Evolutionary conservation across 179 eudicot species (phyloP).

Genomic region (Spergularia azorica): DNA sequence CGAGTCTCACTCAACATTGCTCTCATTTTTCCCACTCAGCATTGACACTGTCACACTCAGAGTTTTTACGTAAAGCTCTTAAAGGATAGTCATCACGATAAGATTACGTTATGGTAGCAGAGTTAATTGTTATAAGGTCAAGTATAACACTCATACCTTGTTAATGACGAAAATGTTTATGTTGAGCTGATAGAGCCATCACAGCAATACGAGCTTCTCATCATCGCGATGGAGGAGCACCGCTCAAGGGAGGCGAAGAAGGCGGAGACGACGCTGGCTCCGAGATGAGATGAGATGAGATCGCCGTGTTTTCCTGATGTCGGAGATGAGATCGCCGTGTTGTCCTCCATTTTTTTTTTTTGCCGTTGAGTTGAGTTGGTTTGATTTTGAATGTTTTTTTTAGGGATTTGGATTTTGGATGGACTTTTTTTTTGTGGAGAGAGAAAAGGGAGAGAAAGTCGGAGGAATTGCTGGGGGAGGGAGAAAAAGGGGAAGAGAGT

Average conservation of each 20-base stretch:
- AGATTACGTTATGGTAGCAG: no score
- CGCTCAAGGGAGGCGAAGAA: conserved; percentile 65
- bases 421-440: background rate
- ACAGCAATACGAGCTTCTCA: no score
- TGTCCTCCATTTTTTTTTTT: conserved; percentile 39
- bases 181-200: no score
- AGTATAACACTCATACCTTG: no score
- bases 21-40: no score
- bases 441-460: conserved; percentile 4
- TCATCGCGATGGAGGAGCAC: conserved; percentile 47
- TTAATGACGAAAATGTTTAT: no score
- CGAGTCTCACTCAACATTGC: no score
- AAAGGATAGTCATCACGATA: no score
- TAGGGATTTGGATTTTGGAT: conserved; percentile 2
- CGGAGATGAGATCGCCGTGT: conserved; percentile 22
- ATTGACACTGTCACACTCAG: no score
- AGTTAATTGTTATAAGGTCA: no score
- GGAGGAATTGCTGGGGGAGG: conserved; percentile 9
- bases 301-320: conserved; percentile 46
- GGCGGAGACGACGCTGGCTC: conserved; percentile 58
- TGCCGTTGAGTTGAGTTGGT: background rate
- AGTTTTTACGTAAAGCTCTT: no score
- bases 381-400: background rate
- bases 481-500: background rate
- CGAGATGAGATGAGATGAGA: no score